These are phyloP conservation scores for Claviceps citrina DNA, from an alignment of 2,329 filamentous ascomycete genomes.

Conservation along the genomic window DNA sequence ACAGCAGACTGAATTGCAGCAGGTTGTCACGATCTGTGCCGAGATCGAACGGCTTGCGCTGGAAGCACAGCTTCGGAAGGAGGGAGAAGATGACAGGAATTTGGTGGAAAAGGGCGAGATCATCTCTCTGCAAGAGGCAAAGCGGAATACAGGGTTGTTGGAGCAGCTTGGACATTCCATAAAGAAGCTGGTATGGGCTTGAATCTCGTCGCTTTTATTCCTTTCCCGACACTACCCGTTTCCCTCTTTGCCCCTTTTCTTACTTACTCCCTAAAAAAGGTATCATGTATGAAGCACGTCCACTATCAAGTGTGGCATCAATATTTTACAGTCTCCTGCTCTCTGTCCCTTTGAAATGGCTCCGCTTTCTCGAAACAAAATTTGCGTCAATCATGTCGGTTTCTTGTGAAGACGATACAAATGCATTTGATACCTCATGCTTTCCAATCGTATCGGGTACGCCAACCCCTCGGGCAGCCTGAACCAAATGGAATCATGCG, in stretches of 20 bases:
- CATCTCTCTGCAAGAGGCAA: constrained; percentile 71
- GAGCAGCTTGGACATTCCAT: constrained; percentile 80
- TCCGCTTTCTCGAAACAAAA: too few relatives aligned
- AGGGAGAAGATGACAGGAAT: constrained; percentile 26
- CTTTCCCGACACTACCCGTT: background rate
- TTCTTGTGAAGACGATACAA: constrained; percentile 40
- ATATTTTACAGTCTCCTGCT: background rate
- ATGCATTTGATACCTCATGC: constrained; percentile 91
- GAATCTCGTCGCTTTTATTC: too few relatives aligned
- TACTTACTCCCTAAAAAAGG: background rate
- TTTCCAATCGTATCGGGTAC: constrained; percentile 78
- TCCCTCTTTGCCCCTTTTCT: background rate
- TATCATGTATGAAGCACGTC: background rate
- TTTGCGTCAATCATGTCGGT: too few relatives aligned
- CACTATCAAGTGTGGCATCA: background rate
- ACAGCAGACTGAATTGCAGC: constrained; percentile 38
- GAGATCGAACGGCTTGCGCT: constrained; percentile 59
- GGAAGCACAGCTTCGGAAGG: constrained; percentile 26
- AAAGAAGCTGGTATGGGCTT: constrained; percentile 85
- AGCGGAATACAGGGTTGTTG: constrained; percentile 68
- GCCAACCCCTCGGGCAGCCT: constrained; percentile 49
- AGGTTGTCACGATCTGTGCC: constrained; percentile 50
- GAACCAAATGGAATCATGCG: constrained; percentile 75
- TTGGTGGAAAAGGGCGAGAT: constrained; percentile 51
- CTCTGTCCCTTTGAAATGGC: too few relatives aligned